Conservation (phyloP, 2,329 filamentous ascomycete species). For the Ceratocystis harringtonii region DNA sequence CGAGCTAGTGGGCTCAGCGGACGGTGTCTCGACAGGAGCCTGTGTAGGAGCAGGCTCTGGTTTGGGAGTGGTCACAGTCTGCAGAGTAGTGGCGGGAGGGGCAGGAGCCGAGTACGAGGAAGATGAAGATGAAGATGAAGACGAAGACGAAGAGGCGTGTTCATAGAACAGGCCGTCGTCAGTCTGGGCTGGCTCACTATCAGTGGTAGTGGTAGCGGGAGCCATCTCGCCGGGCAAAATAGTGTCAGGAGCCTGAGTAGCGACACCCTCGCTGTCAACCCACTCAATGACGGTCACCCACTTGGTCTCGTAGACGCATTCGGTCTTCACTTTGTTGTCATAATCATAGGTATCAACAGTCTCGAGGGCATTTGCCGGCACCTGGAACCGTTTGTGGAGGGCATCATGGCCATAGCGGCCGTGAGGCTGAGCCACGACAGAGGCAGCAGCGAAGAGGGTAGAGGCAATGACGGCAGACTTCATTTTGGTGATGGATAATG, state of each 20-base stretch:
- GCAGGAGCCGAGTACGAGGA: not conserved
- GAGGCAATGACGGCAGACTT: constrained; percentile 31
- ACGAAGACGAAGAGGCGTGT: constrained; percentile 6
- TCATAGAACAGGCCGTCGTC: constrained; percentile 8
- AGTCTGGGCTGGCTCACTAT: not conserved
- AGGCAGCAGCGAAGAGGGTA: constrained; percentile 27
- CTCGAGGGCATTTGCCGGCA: not conserved
- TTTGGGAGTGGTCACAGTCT: not conserved
- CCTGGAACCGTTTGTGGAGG: constrained; percentile 22
- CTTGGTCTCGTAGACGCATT: constrained; percentile 24
- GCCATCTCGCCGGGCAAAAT: constrained; percentile 21
- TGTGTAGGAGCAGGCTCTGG: constrained; percentile 19
- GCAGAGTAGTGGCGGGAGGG: not conserved
- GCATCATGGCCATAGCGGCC: constrained; percentile 27
- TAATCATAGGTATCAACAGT: too few relatives aligned
- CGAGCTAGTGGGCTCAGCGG: constrained; percentile 13
- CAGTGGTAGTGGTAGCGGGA: constrained; percentile 13
- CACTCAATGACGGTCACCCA: constrained; percentile 36
- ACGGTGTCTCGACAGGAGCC: constrained; percentile 21
- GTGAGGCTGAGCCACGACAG: constrained; percentile 37
- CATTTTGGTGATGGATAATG: constrained; percentile 25
- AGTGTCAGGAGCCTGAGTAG: constrained; percentile 13
- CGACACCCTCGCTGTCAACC: constrained; percentile 23
- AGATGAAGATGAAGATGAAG: not conserved
- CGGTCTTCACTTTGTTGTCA: constrained; percentile 21